Base-by-base conservation (phyloP, 768 basidiomycete genomes). In the Termitomyces bulborhizus region DNA sequence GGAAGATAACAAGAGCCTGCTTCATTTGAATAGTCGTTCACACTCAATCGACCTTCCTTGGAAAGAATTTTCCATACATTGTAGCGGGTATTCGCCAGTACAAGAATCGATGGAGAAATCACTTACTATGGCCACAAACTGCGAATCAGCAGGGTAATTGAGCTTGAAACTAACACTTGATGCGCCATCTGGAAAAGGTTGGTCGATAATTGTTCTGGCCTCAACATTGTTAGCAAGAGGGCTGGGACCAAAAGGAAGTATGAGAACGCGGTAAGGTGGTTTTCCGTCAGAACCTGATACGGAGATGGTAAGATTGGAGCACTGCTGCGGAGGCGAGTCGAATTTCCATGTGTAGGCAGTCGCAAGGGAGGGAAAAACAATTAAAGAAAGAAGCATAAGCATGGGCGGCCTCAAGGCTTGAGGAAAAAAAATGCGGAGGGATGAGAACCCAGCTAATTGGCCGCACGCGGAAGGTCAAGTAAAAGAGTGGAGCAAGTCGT, bases 51-150 rank as follows among this genome's bases (percentile, higher is more conserved):
- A n/a, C 37, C 49, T 27, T 29, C 37, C 32, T 26, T 36, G 16
- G n/a, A 9, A n/a, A 37, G 26, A 16, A 1, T 44, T 44, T 15
- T 13, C 15, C 43, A 24, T 42, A 26, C 7, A 26, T 15, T n/a
- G 11, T 16, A 3, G 29, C 37, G 34, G 26, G 1, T 11, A 37
- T 49, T 24, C 32, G 11, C 40, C 7, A 13, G 21, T 16, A 31
- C 6, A 34, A 44, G 3, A 37, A 11, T 11, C 26, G 13, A 13
- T 46, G 21, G 34, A 61, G 42, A 32, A 47, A 39, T n/a, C 6
- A 82, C 86, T 71, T 62, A 89, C 88, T 63, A 90, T 84, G 4
- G 85, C 83, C 26, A 91, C 86, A 52, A 92, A 84, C 62, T 88
- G 84, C 3, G 87, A 86, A 63, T 81, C 76, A 46, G 69, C 74